A percentile compares a stretch with the other conserved stretches of the same genome.
phyloP scores from a whole-genome alignment of 1,284 basidiomycete species.

The Ustilago shanxiensis region DNA sequence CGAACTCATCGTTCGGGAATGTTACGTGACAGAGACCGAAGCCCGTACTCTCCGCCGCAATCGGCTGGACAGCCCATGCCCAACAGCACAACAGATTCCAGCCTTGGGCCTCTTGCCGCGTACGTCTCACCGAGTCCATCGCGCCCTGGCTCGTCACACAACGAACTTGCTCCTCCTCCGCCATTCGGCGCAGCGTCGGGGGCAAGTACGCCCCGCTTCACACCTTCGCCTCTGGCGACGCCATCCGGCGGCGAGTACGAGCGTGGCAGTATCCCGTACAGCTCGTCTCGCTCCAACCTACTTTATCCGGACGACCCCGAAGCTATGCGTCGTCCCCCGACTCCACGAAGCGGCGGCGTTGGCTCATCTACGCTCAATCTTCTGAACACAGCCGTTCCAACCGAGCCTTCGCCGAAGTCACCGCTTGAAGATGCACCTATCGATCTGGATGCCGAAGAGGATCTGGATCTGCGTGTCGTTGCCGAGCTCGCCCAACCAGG shows the following conservation, averaged over 20 bases:
- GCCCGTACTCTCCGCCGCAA: constrained; percentile 13
- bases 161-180: constrained; percentile 23
- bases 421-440: constrained; percentile 48
- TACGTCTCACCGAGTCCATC: constrained; percentile 34
- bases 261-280: not conserved
- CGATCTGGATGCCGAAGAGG: constrained; percentile 78
- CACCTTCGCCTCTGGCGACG: constrained; percentile 26
- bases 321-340: not conserved
- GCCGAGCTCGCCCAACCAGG: constrained; percentile 81
- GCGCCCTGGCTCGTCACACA: constrained; percentile 33
- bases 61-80: constrained; percentile 20
- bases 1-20: not conserved
- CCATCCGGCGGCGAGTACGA: constrained; percentile 28
- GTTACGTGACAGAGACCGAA: not conserved
- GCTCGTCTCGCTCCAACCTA: constrained; percentile 12
- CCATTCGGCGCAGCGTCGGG: constrained; percentile 26
- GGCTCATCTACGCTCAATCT: constrained; percentile 39
- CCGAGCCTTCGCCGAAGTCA: constrained; percentile 23
- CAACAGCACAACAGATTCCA: constrained; percentile 13
- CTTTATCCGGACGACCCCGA: constrained; percentile 10
- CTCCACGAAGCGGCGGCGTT: constrained; percentile 5
- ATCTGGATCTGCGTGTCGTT: constrained; percentile 77
- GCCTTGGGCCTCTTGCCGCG: constrained; percentile 24
- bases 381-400: constrained; percentile 23
- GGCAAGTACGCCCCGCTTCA: constrained; percentile 28